Percentiles rank a stretch among this genome's conserved stretches.
phyloP scores from a whole-genome alignment of 2,329 filamentous ascomycete genomes.

The Chaetomium olivaceum region DNA sequence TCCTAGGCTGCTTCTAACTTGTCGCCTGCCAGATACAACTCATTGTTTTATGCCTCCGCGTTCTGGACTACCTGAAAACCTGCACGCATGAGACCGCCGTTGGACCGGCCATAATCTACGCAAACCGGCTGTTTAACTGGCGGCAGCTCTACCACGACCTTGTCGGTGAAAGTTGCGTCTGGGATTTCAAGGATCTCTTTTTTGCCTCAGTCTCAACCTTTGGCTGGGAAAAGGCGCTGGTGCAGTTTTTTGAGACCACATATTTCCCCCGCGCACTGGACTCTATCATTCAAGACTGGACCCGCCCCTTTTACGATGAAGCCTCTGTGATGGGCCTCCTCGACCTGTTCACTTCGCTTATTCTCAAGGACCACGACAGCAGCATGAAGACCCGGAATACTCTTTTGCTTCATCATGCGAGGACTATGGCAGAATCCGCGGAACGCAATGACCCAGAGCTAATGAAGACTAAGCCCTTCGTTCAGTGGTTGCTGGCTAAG shows the following conservation, averaged over 20 bases:
- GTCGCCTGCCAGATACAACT: conserved; percentile 17
- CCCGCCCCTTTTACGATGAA: conserved; percentile 18
- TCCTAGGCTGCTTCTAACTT: not conserved
- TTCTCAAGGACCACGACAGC: conserved; percentile 13
- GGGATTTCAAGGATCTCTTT: conserved; percentile 29
- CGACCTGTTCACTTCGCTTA: conserved; percentile 23
- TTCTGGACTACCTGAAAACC: conserved; percentile 2
- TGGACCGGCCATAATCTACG: not conserved
- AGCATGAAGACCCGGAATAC: not conserved
- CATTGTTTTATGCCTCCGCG: conserved; percentile 15
- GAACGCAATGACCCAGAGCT: conserved; percentile 11
- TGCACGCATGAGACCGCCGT: conserved; percentile 8
- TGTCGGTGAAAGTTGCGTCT: conserved; percentile 20
- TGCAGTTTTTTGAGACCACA: conserved; percentile 10
- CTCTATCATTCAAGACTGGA: conserved; percentile 22
- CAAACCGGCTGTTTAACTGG: conserved; percentile 14
- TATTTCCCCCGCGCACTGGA: not conserved
- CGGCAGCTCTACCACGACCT: conserved; percentile 19
- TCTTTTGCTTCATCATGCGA: conserved; percentile 18
- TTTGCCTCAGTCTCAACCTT: conserved; percentile 9
- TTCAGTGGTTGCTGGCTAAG: conserved; percentile 27
- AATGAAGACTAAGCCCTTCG: conserved; percentile 25
- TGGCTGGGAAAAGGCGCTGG: conserved; percentile 10
- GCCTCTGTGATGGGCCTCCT: conserved; percentile 22
- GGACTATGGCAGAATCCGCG: conserved; percentile 5